These are phyloP conservation scores for Dendrobium nobile DNA, from an alignment of 106 monocot genomes.

Conservation along the genomic window DNA sequence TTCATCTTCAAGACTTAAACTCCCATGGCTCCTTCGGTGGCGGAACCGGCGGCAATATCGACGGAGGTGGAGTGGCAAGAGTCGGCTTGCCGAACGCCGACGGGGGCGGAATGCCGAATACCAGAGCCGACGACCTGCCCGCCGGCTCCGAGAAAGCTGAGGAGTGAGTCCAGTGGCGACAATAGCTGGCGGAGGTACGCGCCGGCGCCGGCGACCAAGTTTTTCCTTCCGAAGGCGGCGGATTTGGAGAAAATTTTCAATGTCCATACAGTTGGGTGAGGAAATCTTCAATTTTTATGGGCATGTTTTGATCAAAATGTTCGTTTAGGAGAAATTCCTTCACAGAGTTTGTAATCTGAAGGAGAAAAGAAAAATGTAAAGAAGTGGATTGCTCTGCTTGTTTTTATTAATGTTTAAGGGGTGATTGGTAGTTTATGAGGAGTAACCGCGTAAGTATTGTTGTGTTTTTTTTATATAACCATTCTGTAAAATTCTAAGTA, in stretches of 20 bases:
- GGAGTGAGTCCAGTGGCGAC: not conserved
- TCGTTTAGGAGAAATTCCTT: no score
- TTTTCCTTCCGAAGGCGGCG: not conserved
- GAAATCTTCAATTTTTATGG: no score
- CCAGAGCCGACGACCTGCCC: slow-evolving; percentile 6
- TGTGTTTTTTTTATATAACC: no score
- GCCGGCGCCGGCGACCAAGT: not conserved
- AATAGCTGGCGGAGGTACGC: not conserved
- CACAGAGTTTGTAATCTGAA: no score
- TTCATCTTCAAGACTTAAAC: no score
- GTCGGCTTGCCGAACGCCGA: slow-evolving; percentile 14
- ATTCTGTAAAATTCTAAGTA: no score
- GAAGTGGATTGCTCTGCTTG: no score
- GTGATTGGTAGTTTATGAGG: no score
- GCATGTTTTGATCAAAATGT: no score
- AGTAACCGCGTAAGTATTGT: no score
- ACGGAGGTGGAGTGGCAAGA: not conserved
- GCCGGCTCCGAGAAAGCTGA: slow-evolving; percentile 12
- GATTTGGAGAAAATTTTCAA: slow-evolving; percentile 7
- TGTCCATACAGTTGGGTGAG: not conserved
- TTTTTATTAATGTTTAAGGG: no score
- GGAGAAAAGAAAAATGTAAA: no score
- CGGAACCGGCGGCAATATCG: not conserved
- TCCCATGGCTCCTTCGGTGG: not conserved
- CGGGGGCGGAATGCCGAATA: slow-evolving; percentile 5